These are phyloP conservation scores for Oligophagozyma castellii DNA, from an alignment of 1,139 yeast species.

Conservation along the genomic window DNA sequence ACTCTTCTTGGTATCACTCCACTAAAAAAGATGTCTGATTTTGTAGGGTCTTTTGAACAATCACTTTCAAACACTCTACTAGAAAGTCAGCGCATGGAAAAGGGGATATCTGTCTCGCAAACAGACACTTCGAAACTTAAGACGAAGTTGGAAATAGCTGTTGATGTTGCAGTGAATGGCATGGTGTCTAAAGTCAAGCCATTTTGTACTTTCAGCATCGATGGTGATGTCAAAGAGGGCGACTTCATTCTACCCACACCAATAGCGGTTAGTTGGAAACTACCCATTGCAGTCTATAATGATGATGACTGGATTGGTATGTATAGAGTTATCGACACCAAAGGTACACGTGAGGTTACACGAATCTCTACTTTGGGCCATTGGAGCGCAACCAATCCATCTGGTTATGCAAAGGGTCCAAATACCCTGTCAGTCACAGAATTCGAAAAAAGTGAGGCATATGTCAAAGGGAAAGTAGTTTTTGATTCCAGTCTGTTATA, in stretches of 20 bases:
- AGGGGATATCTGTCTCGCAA: not conserved
- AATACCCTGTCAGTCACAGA: constrained; percentile 14
- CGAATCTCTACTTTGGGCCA: constrained; percentile 52
- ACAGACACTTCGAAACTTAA: constrained; percentile 13
- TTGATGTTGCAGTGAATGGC: constrained; percentile 13
- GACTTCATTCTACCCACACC: constrained; percentile 27
- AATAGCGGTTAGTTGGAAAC: constrained; percentile 41
- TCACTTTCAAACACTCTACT: constrained; percentile 13
- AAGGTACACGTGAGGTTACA: constrained; percentile 46
- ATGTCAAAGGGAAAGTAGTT: constrained; percentile 35
- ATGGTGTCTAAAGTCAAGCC: constrained; percentile 15
- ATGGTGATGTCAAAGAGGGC: constrained; percentile 1
- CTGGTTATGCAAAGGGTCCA: constrained; percentile 16
- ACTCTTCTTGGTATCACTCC: constrained; percentile 31
- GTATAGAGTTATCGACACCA: constrained; percentile 52
- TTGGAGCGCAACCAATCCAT: constrained; percentile 43
- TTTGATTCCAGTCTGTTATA: constrained; percentile 40
- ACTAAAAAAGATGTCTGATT: constrained; percentile 23
- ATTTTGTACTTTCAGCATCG: constrained; percentile 23
- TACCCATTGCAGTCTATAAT: constrained; percentile 33
- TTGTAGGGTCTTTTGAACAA: constrained; percentile 20
- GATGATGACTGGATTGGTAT: constrained; percentile 67
- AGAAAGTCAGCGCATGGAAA: constrained; percentile 1
- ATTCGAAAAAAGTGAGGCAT: constrained; percentile 18
- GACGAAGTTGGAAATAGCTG: constrained; percentile 1